A percentile compares a stretch with the other conserved stretches of the same genome.
phyloP scores from a whole-genome alignment of 352 stramenopile genomes.

The Phytophthora tentaculata region DNA sequence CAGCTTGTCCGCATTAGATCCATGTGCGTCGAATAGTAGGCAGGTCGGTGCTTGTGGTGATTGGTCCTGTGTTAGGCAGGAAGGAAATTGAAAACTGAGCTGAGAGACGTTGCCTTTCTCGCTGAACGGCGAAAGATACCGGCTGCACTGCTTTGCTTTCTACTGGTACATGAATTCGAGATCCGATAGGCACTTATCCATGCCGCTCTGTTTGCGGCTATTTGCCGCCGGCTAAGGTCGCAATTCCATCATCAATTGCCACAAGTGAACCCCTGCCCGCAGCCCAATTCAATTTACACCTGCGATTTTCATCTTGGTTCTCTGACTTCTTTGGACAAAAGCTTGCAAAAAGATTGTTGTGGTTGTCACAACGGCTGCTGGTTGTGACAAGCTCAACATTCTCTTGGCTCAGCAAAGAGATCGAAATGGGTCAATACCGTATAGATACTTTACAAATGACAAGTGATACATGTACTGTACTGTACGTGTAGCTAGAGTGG shows the following conservation, averaged over 20 bases:
- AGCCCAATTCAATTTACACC: slow-evolving; percentile 27
- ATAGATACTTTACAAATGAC: too few relatives aligned
- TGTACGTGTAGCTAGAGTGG: neutral
- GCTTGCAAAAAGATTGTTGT: neutral
- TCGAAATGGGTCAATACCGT: neutral
- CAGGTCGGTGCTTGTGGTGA: slow-evolving; percentile 5
- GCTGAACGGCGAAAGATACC: neutral
- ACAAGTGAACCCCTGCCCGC: slow-evolving; percentile 26
- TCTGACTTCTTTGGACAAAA: neutral
- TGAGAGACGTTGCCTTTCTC: slow-evolving; percentile 15
- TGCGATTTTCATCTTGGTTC: slow-evolving; percentile 19
- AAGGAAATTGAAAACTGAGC: slow-evolving; percentile 35
- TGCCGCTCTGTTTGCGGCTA: slow-evolving; percentile 2
- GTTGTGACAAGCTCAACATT: slow-evolving; percentile 1
- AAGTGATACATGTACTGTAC: too few relatives aligned
- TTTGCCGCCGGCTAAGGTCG: too few relatives aligned
- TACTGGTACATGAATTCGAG: too few relatives aligned
- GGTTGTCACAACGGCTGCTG: neutral
- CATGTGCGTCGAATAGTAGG: neutral
- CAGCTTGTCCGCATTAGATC: slow-evolving; percentile 27
- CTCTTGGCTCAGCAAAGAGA: neutral
- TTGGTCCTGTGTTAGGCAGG: slow-evolving; percentile 21
- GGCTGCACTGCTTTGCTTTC: too few relatives aligned
- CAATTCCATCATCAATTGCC: slow-evolving; percentile 5
- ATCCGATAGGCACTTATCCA: slow-evolving; percentile 1